Evolutionary conservation across 73 alveolate species (phyloP).

Genomic region (Urostyla sp.): DNA sequence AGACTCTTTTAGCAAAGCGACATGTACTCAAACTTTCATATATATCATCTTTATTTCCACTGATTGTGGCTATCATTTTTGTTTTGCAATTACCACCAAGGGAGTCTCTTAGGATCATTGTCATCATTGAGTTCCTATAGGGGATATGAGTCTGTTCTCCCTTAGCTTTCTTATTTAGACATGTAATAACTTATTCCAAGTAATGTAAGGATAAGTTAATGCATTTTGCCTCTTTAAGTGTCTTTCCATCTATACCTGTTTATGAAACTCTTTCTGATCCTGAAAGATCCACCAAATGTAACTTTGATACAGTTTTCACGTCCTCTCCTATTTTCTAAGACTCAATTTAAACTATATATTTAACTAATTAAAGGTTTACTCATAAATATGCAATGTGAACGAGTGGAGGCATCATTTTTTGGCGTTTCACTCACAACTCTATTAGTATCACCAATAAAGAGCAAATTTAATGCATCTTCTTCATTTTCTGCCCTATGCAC

Average conservation of each 20-base stretch:
- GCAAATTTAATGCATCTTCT: constrained; percentile 97
- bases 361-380: no score
- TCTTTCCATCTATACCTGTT: constrained; percentile 91
- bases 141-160: constrained; percentile 94
- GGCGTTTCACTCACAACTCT: constrained; percentile 99
- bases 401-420: constrained; percentile 99
- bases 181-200: constrained; percentile 96
- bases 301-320: constrained; percentile 92
- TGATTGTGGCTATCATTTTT: constrained; percentile 96
- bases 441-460: constrained; percentile 99
- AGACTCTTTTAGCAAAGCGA: constrained; percentile 98
- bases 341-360: constrained; percentile 97
- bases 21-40: constrained; percentile 90
- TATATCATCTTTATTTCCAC: constrained; percentile 90
- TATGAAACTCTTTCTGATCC: constrained; percentile 94
- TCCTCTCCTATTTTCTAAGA: constrained; percentile 97
- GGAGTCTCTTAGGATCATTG: constrained; percentile 95
- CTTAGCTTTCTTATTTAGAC: constrained; percentile 80
- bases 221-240: constrained; percentile 93
- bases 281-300: constrained; percentile 96
- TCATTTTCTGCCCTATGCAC: constrained; percentile 97
- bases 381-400: constrained; percentile 99
- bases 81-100: constrained; percentile 99
- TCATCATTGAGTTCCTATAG: constrained; percentile 97
- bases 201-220: constrained; percentile 97